Evolutionary conservation across 1,139 yeast species (phyloP), one percentile per base, ranked within the genome.

Genomic region (Sugiyamaella paludigena): DNA sequence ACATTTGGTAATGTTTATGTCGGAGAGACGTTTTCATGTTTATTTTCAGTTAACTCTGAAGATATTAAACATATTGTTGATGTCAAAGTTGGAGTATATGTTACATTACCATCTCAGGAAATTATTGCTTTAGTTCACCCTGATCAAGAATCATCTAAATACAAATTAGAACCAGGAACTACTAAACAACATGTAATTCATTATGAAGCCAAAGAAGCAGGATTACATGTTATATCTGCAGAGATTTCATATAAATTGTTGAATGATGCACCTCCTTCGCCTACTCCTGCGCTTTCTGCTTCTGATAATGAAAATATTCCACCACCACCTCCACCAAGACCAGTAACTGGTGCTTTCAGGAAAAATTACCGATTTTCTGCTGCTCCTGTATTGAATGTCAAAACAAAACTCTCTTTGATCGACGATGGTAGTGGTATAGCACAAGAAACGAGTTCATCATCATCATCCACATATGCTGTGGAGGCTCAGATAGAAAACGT

Each of bases 401-500:
- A 66, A 33, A 64, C 68, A 35, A 65, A 65, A 49, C 49, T 61
- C 32, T 53, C 64, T n/a, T 36, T n/a, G 33, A 27, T 27, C 5
- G 24, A 19, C 24, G 24, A 19, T 19, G 24, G 5, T 19, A 5
- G 5, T 19, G 5, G 5, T 19, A 5, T 19, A 19, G 3, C 24
- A 19, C 24, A 19, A 19, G 31, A 49, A 50, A 34, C 44, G 36
- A 30, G 31, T 37, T 4, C 45, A 50, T 16, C 43, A 49, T 36
- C 53, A 34, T 16, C 43, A 49, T 36, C 53, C 32, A 27, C 50
- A 47, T 57, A 58, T 41, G 56, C 66, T 1, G 49, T 68, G 6
- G 70, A 69, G 53, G 65, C 70, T 2, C 70, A 68, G 50, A 58
- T 69, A 2, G 72, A 68, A 45, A 68, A 68, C 48, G 48, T 63